Evolutionary conservation across 305 asterid species (phyloP), one percentile per base, ranked within the genome.

Genomic region (Fraxinus baroniana): DNA sequence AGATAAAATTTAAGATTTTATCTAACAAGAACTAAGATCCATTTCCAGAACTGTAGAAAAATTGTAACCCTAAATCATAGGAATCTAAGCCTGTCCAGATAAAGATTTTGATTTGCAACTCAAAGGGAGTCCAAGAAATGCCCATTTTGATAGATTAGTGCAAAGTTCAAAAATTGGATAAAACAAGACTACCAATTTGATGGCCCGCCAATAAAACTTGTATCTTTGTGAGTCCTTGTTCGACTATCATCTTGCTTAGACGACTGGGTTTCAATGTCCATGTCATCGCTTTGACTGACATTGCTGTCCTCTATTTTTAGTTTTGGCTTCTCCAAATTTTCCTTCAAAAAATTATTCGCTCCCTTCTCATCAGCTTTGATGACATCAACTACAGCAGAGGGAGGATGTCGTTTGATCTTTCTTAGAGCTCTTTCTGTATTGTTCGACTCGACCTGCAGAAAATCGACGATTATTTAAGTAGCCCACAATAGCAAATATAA

Each of bases 331-430:
- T 87, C 91, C 82, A 85, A 82, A 55, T 72, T 36, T 64, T 85
- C 92, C 88, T 79, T 86, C 6, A 88, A 78, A 78, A 87, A 57
- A 76, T 86, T 83, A 80, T 62, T 35, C 33, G 85, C 82, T 81
- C 78, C 88, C 84, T 83, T 81, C 70, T 78, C 80, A 80, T 74
- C 86, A 79, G 89, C 84, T 82, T 81, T 80, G 37, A 80, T 78
- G 81, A 90, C 91, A 82, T 86, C 87, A 49, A 86, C 76, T 37
- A 87, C 83, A 79, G 86, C 86, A 78, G 91, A 74, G 81, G 87
- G 87, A 79, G 91, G 89, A 84, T 91, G 94, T 36, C 94, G 89
- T 84, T 91, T 93, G 79, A 94, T 89, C 91, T 91, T 94, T 79
- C 85, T 91, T 86, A 91, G 87, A 74, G 91, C 93, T 87, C 97